phyloP scores from a whole-genome alignment of 2,329 filamentous ascomycete genomes.

The Venturiaceae sp. region DNA sequence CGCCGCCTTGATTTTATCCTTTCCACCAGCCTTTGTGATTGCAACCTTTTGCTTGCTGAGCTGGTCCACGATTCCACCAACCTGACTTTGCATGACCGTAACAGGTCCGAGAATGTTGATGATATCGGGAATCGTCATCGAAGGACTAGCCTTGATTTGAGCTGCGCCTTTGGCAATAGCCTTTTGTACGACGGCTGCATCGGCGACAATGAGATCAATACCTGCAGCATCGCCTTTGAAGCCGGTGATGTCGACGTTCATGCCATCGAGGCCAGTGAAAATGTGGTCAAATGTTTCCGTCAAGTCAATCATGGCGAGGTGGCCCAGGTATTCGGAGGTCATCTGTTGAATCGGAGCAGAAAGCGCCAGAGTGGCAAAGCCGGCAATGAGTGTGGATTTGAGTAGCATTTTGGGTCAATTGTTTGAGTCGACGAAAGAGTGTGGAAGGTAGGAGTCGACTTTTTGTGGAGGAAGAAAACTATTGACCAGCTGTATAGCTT shows the following conservation, averaged over 20 bases:
- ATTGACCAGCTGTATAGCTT: background rate
- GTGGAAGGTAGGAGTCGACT: background rate
- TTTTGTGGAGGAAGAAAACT: background rate
- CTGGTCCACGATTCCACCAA: background rate
- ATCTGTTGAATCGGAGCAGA: background rate
- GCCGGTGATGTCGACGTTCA: background rate
- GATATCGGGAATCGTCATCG: background rate
- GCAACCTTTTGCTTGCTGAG: background rate
- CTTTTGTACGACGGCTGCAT: background rate
- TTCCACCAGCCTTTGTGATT: background rate
- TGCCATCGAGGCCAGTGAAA: conserved; percentile 1
- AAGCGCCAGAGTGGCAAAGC: background rate
- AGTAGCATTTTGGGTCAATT: background rate
- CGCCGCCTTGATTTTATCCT: background rate
- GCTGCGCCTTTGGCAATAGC: background rate
- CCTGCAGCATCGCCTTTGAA: background rate
- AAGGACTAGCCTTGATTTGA: background rate
- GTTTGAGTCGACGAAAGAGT: background rate
- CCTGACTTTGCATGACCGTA: background rate
- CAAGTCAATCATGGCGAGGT: background rate
- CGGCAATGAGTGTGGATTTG: background rate
- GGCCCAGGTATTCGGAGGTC: background rate
- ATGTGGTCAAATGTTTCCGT: background rate
- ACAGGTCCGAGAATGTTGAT: conserved; percentile 3
- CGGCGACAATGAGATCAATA: background rate